Conservation (phyloP, 257 asterid genomes). For the Lithospermum erythrorhizon region DNA sequence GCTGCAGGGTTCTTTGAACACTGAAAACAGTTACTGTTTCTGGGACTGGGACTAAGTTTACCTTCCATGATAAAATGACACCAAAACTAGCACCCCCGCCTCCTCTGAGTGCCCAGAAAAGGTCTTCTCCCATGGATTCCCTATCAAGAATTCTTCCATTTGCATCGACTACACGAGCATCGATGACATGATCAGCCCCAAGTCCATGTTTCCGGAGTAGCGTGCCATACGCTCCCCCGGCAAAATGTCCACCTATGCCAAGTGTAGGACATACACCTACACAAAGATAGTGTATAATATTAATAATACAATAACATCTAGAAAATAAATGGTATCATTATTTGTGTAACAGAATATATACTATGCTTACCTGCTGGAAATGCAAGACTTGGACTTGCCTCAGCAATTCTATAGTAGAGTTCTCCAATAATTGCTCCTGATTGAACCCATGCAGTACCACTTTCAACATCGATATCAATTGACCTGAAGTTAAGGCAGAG, state of each 20-base stretch:
- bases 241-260: slow-evolving; percentile 43
- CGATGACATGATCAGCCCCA: slow-evolving; percentile 29
- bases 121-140: slow-evolving; percentile 39
- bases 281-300: background rate
- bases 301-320: too few species aligned
- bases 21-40: slow-evolving; percentile 26
- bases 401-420: background rate
- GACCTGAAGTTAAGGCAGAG: background rate
- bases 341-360: too few species aligned
- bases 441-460: background rate
- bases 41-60: slow-evolving; percentile 21
- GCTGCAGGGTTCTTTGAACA: slow-evolving; percentile 19
- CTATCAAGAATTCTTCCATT: slow-evolving; percentile 23
- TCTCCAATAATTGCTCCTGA: background rate
- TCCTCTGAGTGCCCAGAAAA: slow-evolving; percentile 47
- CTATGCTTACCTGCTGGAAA: background rate
- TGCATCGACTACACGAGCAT: slow-evolving; percentile 23
- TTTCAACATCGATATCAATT: background rate
- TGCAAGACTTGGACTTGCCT: background rate
- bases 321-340: too few species aligned
- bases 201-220: slow-evolving; percentile 21
- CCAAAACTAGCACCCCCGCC: slow-evolving; percentile 44
- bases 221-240: slow-evolving; percentile 41
- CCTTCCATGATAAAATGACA: slow-evolving; percentile 25
- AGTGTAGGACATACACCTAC: slow-evolving; percentile 38